Evolutionary conservation across 345 rosid genomes (phyloP).

Genomic region (Gossypium longicalyx): DNA sequence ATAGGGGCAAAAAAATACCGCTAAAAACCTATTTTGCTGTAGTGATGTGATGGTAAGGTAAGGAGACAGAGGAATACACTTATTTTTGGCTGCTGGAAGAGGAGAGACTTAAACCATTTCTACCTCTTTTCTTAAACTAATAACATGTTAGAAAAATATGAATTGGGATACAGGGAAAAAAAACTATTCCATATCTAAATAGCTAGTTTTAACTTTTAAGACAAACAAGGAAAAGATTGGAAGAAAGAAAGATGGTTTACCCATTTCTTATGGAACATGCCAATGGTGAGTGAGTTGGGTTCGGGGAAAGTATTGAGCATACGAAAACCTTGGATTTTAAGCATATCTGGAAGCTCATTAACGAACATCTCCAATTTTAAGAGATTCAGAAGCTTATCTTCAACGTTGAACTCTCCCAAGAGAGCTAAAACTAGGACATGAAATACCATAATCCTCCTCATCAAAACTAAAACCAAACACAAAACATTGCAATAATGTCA

Average conservation of each 20-base stretch:
- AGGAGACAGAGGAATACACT: no score
- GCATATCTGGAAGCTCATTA: conserved; percentile 67
- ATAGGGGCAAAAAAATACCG: no score
- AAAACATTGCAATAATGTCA: not conserved
- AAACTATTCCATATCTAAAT: no score
- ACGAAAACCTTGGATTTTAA: conserved; percentile 45
- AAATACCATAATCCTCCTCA: conserved; percentile 4
- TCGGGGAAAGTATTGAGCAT: conserved; percentile 35
- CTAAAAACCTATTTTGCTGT: no score
- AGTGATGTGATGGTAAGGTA: no score
- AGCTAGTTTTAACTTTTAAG: not conserved
- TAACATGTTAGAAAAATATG: no score
- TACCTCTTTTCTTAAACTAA: no score
- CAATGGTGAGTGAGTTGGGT: conserved; percentile 52
- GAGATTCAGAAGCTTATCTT: conserved; percentile 29
- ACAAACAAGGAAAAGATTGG: not conserved
- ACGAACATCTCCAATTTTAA: conserved; percentile 64
- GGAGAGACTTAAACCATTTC: no score
- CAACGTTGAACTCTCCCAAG: conserved; percentile 6
- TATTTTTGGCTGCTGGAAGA: no score
- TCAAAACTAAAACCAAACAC: not conserved
- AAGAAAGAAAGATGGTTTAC: conserved; percentile 25
- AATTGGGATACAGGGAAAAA: no score
- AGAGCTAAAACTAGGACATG: conserved; percentile 2
- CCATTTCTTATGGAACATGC: conserved; percentile 77